phyloP scores from a whole-genome alignment of 768 basidiomycete genomes.

The Suillus placidus region DNA sequence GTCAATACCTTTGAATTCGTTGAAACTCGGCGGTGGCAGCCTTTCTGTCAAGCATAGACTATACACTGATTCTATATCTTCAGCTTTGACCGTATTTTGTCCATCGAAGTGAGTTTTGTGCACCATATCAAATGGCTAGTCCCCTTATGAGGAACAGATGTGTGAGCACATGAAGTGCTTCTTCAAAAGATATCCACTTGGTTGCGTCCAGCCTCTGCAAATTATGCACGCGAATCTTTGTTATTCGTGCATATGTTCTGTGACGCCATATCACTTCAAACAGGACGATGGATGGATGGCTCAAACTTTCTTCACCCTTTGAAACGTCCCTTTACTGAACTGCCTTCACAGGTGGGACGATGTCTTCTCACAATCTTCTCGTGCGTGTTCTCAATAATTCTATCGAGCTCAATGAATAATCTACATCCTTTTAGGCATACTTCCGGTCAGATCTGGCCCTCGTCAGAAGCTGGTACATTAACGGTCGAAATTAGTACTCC shows the following conservation, averaged over 20 bases:
- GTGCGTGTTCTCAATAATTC: slow-evolving; percentile 31
- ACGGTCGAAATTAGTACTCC: slow-evolving; percentile 66
- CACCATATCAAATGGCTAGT: not conserved
- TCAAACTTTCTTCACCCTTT: slow-evolving; percentile 62
- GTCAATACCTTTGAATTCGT: slow-evolving; percentile 66
- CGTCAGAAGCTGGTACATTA: slow-evolving; percentile 60
- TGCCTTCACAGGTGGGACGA: slow-evolving; percentile 57
- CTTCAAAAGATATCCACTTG: slow-evolving; percentile 65
- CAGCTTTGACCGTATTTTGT: slow-evolving; percentile 72
- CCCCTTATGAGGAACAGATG: slow-evolving; percentile 44
- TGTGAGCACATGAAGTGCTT: slow-evolving; percentile 72
- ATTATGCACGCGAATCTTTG: slow-evolving; percentile 44
- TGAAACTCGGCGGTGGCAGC: slow-evolving; percentile 39
- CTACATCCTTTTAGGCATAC: slow-evolving; percentile 44
- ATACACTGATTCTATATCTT: not conserved
- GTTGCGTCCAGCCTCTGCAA: slow-evolving; percentile 48
- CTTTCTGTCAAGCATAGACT: slow-evolving; percentile 21
- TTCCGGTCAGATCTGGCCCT: slow-evolving; percentile 68
- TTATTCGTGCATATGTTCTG: slow-evolving; percentile 77
- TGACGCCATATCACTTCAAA: slow-evolving; percentile 69
- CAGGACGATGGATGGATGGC: slow-evolving; percentile 77
- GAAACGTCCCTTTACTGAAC: not conserved
- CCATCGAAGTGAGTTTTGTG: slow-evolving; percentile 56
- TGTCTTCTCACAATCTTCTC: slow-evolving; percentile 68
- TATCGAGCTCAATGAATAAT: not conserved